phyloP scores from a whole-genome alignment of 1,284 basidiomycete genomes.

The Phellinidium pouzarii region DNA sequence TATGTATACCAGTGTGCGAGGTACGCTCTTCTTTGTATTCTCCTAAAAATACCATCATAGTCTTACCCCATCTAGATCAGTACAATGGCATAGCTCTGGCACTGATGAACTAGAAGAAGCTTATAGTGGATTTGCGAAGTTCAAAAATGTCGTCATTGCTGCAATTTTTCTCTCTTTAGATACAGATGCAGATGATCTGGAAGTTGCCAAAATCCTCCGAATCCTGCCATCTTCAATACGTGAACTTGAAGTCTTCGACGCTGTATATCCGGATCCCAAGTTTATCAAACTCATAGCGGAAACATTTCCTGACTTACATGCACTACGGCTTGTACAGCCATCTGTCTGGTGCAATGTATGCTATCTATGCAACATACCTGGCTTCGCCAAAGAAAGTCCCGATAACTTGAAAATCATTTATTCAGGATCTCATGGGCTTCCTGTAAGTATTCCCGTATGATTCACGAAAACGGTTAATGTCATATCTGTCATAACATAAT shows the following conservation, averaged over 20 bases:
- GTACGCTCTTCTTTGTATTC: not conserved
- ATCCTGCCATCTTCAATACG: not conserved
- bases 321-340: conserved; percentile 18
- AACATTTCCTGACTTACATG: conserved; percentile 18
- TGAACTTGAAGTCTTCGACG: not conserved
- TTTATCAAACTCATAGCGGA: conserved; percentile 16
- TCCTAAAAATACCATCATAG: not conserved
- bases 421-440: conserved; percentile 22
- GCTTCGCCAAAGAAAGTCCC: conserved; percentile 18
- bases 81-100: not conserved
- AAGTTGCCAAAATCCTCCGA: not conserved
- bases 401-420: conserved; percentile 23
- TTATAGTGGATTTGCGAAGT: not conserved
- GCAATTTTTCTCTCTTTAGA: not conserved
- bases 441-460: conserved; percentile 17
- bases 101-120: not conserved
- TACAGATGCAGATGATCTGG: not conserved
- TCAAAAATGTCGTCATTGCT: not conserved
- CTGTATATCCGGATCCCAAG: not conserved
- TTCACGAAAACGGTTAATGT: no score
- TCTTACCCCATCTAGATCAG: not conserved
- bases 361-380: conserved; percentile 20
- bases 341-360: conserved; percentile 25
- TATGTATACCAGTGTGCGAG: not conserved
- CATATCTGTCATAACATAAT: not conserved